phyloP scores from a whole-genome alignment of 2,329 filamentous ascomycete genomes.

The Lojkania enalia region DNA sequence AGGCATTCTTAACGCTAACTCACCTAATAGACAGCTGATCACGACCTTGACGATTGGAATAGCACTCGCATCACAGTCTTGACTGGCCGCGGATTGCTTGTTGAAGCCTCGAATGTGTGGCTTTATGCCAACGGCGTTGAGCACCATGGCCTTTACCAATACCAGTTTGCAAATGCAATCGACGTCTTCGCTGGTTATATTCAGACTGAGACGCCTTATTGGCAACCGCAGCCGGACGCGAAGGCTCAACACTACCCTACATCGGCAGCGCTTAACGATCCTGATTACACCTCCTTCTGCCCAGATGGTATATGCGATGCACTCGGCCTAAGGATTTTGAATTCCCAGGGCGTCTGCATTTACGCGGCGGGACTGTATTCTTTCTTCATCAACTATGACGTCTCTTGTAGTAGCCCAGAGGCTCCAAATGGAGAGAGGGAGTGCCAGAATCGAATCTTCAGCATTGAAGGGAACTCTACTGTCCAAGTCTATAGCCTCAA shows the following conservation, averaged over 20 bases:
- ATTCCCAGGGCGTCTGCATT: conserved; percentile 59
- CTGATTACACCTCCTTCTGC: conserved; percentile 62
- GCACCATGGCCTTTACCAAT: conserved; percentile 72
- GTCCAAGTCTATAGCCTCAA: conserved; percentile 54
- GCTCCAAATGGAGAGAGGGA: conserved; percentile 36
- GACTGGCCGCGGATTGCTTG: conserved; percentile 80
- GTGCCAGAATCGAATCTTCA: conserved; percentile 58
- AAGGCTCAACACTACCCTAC: conserved; percentile 63
- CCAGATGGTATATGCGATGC: conserved; percentile 44
- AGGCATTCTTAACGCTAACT: conserved; percentile 5
- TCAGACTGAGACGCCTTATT: conserved; percentile 87
- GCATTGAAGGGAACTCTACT: conserved; percentile 48
- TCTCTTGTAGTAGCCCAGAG: conserved; percentile 33
- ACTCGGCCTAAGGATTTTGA: conserved; percentile 66
- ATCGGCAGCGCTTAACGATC: conserved; percentile 61
- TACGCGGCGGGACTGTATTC: conserved; percentile 71
- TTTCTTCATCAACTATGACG: conserved; percentile 67
- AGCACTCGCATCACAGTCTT: conserved; percentile 78
- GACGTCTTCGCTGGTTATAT: conserved; percentile 83
- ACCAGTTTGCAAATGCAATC: conserved; percentile 76
- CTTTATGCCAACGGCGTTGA: conserved; percentile 70
- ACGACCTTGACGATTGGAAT: conserved; percentile 79
- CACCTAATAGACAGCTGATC: conserved; percentile 71
- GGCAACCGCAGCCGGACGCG: conserved; percentile 79
- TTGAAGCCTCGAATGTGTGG: conserved; percentile 60